Conservation (phyloP, 106 monocot species). For the Acanthochlamys bracteata region DNA sequence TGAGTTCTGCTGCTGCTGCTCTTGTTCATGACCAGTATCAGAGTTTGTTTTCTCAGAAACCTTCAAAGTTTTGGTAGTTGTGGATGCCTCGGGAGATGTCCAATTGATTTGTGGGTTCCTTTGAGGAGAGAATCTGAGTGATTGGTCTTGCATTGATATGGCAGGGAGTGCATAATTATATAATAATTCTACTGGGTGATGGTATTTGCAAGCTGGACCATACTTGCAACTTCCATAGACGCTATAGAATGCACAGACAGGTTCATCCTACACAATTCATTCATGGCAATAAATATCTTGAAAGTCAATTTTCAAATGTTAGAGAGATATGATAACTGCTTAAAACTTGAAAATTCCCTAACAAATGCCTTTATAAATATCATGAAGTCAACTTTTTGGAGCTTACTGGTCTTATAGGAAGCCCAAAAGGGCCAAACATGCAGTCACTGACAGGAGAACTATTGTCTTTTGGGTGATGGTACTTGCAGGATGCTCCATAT, state of each 20-base stretch:
- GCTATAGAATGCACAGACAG: constrained; percentile 34
- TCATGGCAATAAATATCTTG: not conserved
- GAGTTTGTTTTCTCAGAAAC: not conserved
- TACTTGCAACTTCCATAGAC: constrained; percentile 45
- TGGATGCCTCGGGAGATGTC: constrained; percentile 12
- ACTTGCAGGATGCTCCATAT: constrained; percentile 66
- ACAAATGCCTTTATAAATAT: not conserved
- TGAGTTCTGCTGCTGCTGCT: constrained; percentile 3
- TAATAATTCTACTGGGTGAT: constrained; percentile 36
- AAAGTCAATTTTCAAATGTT: not conserved
- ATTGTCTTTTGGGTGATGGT: constrained; percentile 64
- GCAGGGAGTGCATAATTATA: constrained; percentile 33
- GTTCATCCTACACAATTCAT: constrained; percentile 26
- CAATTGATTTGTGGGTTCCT: constrained; percentile 15
- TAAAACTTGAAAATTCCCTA: not conserved
- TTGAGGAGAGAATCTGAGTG: constrained; percentile 16
- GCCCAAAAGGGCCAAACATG: constrained; percentile 49
- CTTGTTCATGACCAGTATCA: constrained; percentile 9
- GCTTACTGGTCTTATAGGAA: constrained; percentile 79
- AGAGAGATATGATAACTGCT: not conserved
- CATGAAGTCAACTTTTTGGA: not conserved
- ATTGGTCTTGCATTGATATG: constrained; percentile 17
- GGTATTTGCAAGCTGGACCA: constrained; percentile 56
- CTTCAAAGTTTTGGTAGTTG: not conserved
- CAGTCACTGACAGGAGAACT: constrained; percentile 6